Evolutionary conservation across 495 filamentous ascomycete species (phyloP).

Genomic region (Ramalina intermedia): DNA sequence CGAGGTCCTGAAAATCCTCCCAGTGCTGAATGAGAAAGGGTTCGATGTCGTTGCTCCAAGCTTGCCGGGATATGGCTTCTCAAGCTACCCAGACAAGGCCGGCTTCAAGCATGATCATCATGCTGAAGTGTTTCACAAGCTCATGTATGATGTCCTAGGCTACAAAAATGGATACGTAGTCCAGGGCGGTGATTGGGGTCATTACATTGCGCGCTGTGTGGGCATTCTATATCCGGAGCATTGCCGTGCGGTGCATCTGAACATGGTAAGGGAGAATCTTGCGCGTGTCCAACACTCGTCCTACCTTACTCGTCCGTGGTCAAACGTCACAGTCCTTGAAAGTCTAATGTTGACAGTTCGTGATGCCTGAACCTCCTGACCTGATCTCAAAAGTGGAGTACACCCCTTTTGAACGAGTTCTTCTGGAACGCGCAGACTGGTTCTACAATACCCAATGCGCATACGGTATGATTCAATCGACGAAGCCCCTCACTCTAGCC

Average conservation of each 20-base stretch:
- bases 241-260: slow-evolving; percentile 13
- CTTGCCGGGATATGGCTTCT: slow-evolving; percentile 25
- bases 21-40: slow-evolving; percentile 14
- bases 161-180: slow-evolving; percentile 17
- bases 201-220: slow-evolving; percentile 16
- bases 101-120: slow-evolving; percentile 12
- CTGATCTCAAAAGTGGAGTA: slow-evolving; percentile 5
- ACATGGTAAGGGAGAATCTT: slow-evolving; percentile 11
- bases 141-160: slow-evolving; percentile 12
- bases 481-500: slow-evolving; percentile 16
- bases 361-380: too few relatives aligned
- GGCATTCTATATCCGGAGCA: slow-evolving; percentile 16
- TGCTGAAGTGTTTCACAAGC: slow-evolving; percentile 6
- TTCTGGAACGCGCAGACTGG: slow-evolving; percentile 4
- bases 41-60: slow-evolving; percentile 28
- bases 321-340: neutral
- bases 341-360: neutral
- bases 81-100: slow-evolving; percentile 13
- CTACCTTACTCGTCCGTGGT: too few relatives aligned
- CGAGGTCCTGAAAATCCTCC: slow-evolving; percentile 21
- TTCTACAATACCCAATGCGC: slow-evolving; percentile 12
- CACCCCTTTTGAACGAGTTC: slow-evolving; percentile 10
- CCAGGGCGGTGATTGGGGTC: slow-evolving; percentile 22
- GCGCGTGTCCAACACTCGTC: too few relatives aligned
- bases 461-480: slow-evolving; percentile 12